These are phyloP conservation scores for Fragaria vesca DNA, from an alignment of 306 rosid genomes.

Conservation along the genomic window DNA sequence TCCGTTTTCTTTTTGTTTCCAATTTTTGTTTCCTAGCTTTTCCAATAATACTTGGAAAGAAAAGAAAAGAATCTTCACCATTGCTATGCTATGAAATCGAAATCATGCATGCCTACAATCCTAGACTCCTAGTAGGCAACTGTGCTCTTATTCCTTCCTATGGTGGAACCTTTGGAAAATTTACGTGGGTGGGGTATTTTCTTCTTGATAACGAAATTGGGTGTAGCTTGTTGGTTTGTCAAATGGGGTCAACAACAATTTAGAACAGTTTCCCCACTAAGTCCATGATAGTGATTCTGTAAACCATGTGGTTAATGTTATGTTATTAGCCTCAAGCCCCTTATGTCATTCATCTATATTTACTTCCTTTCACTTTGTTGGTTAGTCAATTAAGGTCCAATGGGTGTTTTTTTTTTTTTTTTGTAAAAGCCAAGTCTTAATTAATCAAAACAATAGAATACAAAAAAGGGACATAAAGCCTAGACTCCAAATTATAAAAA, in stretches of 20 bases:
- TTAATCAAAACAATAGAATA: too few species aligned
- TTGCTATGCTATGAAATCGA: conserved; percentile 22
- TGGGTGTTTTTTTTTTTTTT: neutral
- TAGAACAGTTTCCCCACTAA: conserved; percentile 44
- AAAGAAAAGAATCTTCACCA: conserved; percentile 43
- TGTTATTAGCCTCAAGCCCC: neutral
- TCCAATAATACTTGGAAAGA: conserved; percentile 2
- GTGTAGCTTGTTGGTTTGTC: conserved; percentile 29
- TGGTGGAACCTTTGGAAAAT: conserved; percentile 31
- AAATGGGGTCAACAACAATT: conserved; percentile 28
- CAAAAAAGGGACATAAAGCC: too few species aligned
- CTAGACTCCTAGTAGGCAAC: conserved; percentile 38
- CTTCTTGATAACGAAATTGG: conserved; percentile 30
- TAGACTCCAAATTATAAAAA: too few species aligned
- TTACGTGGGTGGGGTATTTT: conserved; percentile 33
- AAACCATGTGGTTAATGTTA: conserved; percentile 21
- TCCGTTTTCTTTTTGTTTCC: neutral
- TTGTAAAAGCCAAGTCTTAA: too few species aligned
- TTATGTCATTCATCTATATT: neutral
- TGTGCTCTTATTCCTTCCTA: conserved; percentile 23
- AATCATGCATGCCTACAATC: conserved; percentile 42
- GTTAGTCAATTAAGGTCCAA: neutral
- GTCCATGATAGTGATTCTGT: conserved; percentile 28
- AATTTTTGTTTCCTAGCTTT: neutral
- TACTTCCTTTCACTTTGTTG: neutral